Percentiles rank a stretch among this genome's conserved stretches.
Evolutionary conservation across 192 early-diverging fungal species (phyloP).

Genomic region (Coemansia sp.): DNA sequence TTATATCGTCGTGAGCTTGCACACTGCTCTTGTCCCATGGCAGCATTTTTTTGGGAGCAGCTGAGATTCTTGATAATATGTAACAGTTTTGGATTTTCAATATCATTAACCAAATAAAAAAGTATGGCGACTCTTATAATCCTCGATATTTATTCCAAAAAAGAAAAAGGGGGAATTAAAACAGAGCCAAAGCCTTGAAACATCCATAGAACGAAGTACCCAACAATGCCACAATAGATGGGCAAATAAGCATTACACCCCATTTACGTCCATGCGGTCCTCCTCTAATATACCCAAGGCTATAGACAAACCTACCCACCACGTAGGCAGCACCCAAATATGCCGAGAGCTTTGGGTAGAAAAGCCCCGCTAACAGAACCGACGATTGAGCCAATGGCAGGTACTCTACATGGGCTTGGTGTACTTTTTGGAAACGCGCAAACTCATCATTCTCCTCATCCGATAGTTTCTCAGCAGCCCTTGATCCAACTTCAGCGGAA

Average conservation of each 20-base stretch:
- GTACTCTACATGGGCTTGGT: conserved; percentile 51
- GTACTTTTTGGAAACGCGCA: conserved; percentile 44
- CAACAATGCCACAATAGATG: conserved; percentile 31
- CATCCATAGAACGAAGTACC: conserved; percentile 50
- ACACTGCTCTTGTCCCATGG: too few species aligned
- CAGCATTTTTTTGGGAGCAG: too few species aligned
- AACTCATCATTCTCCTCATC: conserved; percentile 52
- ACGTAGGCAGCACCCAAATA: conserved; percentile 47
- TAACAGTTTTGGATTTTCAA: too few species aligned
- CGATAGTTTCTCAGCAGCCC: conserved; percentile 43
- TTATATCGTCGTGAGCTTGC: too few species aligned
- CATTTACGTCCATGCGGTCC: conserved; percentile 42
- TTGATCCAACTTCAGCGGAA: conserved; percentile 40
- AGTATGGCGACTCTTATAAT: too few species aligned
- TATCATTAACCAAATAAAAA: too few species aligned
- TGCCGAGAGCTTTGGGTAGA: conserved; percentile 50
- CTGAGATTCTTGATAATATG: too few species aligned
- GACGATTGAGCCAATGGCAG: conserved; percentile 44
- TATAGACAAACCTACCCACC: conserved; percentile 49
- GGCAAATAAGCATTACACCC: conserved; percentile 41
- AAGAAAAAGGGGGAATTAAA: too few species aligned
- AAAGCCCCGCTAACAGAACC: conserved; percentile 48
- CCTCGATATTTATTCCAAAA: too few species aligned
- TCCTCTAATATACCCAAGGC: conserved; percentile 37
- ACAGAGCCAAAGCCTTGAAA: conserved; percentile 42